Base-by-base conservation (phyloP, 2,329 filamentous ascomycete genomes). In the Colletotrichum sp. region DNA sequence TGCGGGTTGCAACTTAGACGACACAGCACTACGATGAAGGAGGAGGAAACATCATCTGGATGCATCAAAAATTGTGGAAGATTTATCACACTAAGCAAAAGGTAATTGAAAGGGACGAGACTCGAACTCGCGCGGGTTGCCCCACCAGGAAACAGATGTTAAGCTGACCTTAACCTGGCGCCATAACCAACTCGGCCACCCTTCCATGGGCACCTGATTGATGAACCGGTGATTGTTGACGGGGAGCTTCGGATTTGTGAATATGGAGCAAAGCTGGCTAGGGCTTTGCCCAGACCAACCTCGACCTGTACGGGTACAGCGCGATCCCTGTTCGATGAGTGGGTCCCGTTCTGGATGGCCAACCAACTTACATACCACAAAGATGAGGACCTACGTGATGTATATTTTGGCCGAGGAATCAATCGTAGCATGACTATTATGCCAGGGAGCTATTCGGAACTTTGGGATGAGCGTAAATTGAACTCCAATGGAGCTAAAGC, bases 81-180 rank as follows among this genome's bases (percentile, higher is more conserved):
- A 39, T 39, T 63, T 18, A 1, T 63, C 21, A 15, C 15, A 43
- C 4, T 7, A 5, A 32, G 21, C n/a, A 65, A 65, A 65, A 48
- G 9, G 2, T 4, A 30, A 13, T 8, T 66, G 63, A 66, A 52
- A 66, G 63, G 63, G 63, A 66, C 63, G 63, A 66, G 63, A 66
- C 63, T 66, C 63, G 63, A 66, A 66, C 63, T 66, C 63, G 63
- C 63, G 63, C 36, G 63, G 63, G 63, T 66, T 66, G 63, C 63
- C 63, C 63, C 63, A 66, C 63, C 63, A 66, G 63, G 63, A 66
- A 66, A 66, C 63, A 66, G 39, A 32, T 66, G 39, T 66, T 66
- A 66, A 66, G 63, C 63, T 66, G 63, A 66, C 63, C 63, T 66
- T 66, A 66, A 66, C 63, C 63, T 66, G 63, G 63, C 63, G 63